Evolutionary conservation across 768 basidiomycete genomes (phyloP), one percentile per base, ranked within the genome.

Genomic region (Trametes maxima): DNA sequence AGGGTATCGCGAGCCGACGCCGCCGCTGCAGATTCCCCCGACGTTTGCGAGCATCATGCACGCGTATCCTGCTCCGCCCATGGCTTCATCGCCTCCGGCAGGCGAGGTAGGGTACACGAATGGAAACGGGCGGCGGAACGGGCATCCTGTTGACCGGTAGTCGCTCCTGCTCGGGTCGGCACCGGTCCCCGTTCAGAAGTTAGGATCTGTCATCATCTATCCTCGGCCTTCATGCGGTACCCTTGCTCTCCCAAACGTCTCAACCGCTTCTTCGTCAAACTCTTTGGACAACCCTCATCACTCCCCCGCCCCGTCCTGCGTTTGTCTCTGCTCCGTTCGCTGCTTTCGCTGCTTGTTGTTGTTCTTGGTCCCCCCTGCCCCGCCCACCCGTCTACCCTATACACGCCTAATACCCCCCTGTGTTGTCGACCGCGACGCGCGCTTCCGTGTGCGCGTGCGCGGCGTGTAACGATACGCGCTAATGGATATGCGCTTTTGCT

Each of bases 21-120:
- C 69, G 35, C 66, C 74, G 22, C 72, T 71, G 21, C 65, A 76
- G 0, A 75, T 82, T 10, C 80, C 84, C 2, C 75, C 85, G 25
- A 81, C 85, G 54, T 83, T 88, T 69, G 88, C 85, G 36, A 85
- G 81, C 60, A 87, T 89, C 64, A 85, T 89, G 86, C 83, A 86
- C 65, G 86, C 86, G n/a, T 88, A 87, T 70, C 79, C 85, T 10
- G 70, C 75, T 0, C 71, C 72, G 33, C 70, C 74, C 13, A 63
- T 55, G 37, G 63, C 66, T 17, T 63, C 69, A 12, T 67, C 70
- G 16, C 62, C 72, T 7, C 67, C 67, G 33, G 70, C 71, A 16
- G 72, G 66, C 51, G 71, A 72, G 17, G 68, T 70, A 6, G 71
- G 69, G 36, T 65, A 69, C 40, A 67, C 66, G 36, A 68, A 70